phyloP scores from a whole-genome alignment of 495 filamentous ascomycete species.

The Alectoria sarmentosa region DNA sequence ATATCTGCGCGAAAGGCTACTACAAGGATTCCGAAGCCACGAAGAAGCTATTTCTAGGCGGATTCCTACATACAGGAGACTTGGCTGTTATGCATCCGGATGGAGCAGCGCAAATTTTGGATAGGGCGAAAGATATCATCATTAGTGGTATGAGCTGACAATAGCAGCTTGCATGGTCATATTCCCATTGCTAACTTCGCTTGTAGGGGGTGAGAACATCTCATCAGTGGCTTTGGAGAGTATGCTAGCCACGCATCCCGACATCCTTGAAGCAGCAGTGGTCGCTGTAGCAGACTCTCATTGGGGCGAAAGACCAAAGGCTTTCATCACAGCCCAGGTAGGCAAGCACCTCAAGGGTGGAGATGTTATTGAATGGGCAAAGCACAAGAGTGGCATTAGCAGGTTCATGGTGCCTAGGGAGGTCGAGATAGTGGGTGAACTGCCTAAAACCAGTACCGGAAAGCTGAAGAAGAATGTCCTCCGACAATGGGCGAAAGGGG shows the following conservation, averaged over 20 bases:
- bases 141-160: conserved; percentile 66
- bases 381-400: conserved; percentile 66
- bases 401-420: conserved; percentile 95
- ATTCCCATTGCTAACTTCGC: neutral
- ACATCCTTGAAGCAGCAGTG: conserved; percentile 84
- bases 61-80: conserved; percentile 82
- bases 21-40: conserved; percentile 88
- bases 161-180: neutral
- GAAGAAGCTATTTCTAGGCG: conserved; percentile 78
- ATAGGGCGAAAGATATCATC: conserved; percentile 95
- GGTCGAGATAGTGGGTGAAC: conserved; percentile 77
- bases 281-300: conserved; percentile 84
- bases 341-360: conserved; percentile 54
- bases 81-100: conserved; percentile 88
- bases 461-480: conserved; percentile 95
- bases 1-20: conserved; percentile 89
- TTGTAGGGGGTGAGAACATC: conserved; percentile 90
- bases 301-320: conserved; percentile 94
- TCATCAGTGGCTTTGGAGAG: conserved; percentile 86
- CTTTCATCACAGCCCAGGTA: conserved; percentile 73
- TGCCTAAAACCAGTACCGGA: conserved; percentile 95
- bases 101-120: conserved; percentile 83
- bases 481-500: conserved; percentile 72
- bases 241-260: conserved; percentile 85
- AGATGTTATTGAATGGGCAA: conserved; percentile 83